A percentile compares a stretch with the other conserved stretches of the same genome.
Conservation (phyloP, 2,329 filamentous ascomycete species). For the Diaporthe citrichinensis region DNA sequence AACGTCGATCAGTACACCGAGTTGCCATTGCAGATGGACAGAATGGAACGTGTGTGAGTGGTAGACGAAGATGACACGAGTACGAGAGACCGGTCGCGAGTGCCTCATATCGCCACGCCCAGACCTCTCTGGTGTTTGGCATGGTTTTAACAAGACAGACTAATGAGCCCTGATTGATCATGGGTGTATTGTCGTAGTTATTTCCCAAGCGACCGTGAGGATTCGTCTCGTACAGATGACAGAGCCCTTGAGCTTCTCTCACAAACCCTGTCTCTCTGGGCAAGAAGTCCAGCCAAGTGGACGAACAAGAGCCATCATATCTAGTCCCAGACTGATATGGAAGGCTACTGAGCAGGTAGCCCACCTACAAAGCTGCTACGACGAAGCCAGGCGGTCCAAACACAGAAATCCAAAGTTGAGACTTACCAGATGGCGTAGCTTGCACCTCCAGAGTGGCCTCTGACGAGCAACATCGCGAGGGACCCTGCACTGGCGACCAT, state of each 20-base stretch:
- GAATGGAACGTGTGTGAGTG: neutral
- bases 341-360: neutral
- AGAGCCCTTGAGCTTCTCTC: neutral
- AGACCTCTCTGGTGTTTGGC: neutral
- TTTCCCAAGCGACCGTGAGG: neutral
- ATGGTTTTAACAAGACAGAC: neutral
- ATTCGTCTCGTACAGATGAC: neutral
- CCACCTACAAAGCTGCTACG: neutral
- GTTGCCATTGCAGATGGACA: neutral
- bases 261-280: neutral
- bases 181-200: too few species aligned
- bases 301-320: neutral
- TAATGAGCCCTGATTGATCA: neutral
- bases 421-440: constrained; percentile 65
- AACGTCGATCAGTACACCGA: constrained; percentile 15
- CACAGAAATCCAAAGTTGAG: constrained; percentile 14
- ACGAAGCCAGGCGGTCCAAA: neutral
- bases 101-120: neutral
- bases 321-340: neutral
- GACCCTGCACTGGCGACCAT: constrained; percentile 56
- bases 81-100: neutral
- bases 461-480: constrained; percentile 59
- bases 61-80: neutral
- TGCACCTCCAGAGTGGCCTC: constrained; percentile 63
- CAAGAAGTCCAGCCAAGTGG: neutral